phyloP scores from a whole-genome alignment of 1,284 basidiomycete species.

The Apiotrichum porosum region DNA sequence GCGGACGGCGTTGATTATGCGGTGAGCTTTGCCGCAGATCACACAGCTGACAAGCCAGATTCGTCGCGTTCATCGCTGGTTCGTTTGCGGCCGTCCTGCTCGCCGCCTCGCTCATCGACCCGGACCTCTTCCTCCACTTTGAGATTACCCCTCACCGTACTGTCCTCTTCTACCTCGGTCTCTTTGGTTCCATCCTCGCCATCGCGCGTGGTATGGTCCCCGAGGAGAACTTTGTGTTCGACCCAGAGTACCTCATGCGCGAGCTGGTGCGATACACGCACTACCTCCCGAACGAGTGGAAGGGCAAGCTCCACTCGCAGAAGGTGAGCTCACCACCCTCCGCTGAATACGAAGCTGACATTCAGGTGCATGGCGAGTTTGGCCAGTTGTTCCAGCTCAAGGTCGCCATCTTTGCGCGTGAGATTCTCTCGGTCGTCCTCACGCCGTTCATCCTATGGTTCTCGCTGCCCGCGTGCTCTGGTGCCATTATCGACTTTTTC shows the following conservation, averaged over 20 bases:
- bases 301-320: slow-evolving; percentile 80
- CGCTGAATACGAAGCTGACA: not conserved
- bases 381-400: slow-evolving; percentile 86
- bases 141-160: slow-evolving; percentile 91
- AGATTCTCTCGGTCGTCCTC: slow-evolving; percentile 82
- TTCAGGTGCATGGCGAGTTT: slow-evolving; percentile 79
- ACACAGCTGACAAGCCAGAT: slow-evolving; percentile 53
- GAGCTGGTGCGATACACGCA: slow-evolving; percentile 91
- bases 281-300: slow-evolving; percentile 91
- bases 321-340: slow-evolving; percentile 55
- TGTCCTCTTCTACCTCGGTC: slow-evolving; percentile 82
- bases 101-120: slow-evolving; percentile 83
- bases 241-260: slow-evolving; percentile 84
- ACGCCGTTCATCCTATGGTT: slow-evolving; percentile 94
- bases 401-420: slow-evolving; percentile 76
- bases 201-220: slow-evolving; percentile 92
- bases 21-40: slow-evolving; percentile 53
- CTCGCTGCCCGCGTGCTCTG: slow-evolving; percentile 80
- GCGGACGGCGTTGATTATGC: slow-evolving; percentile 78
- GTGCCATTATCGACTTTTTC: slow-evolving; percentile 90
- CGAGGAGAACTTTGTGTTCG: slow-evolving; percentile 86
- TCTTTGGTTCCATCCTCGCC: slow-evolving; percentile 84
- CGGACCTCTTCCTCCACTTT: slow-evolving; percentile 85
- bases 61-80: slow-evolving; percentile 91
- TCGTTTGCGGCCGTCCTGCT: slow-evolving; percentile 93